phyloP scores from a whole-genome alignment of 768 basidiomycete species.

The Botryobasidium botryosum region DNA sequence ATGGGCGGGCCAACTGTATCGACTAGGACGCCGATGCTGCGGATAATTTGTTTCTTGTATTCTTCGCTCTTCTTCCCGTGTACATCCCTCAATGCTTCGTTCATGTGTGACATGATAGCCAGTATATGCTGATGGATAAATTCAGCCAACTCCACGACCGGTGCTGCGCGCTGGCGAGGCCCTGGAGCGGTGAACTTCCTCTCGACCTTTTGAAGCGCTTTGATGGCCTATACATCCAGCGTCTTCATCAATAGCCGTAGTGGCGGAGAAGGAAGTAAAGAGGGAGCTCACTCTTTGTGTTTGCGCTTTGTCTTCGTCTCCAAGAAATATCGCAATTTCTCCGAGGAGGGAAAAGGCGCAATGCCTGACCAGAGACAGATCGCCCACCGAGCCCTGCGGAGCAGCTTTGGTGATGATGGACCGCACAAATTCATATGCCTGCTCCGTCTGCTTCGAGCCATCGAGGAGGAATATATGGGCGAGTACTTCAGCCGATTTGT shows the following conservation, averaged over 20 bases:
- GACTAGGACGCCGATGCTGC: constrained; percentile 63
- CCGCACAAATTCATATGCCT: constrained; percentile 44
- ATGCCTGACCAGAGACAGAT: constrained; percentile 38
- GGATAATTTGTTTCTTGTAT: constrained; percentile 60
- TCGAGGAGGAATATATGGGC: constrained; percentile 48
- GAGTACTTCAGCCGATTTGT: constrained; percentile 42
- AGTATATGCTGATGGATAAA: constrained; percentile 67
- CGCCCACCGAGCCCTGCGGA: constrained; percentile 25
- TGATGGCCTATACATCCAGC: constrained; percentile 28
- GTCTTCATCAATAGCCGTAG: constrained; percentile 19
- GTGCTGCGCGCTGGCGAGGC: constrained; percentile 20
- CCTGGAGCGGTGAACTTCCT: constrained; percentile 16
- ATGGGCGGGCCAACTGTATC: constrained; percentile 51
- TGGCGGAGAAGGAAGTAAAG: background rate
- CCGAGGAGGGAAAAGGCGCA: constrained; percentile 54
- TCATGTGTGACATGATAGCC: constrained; percentile 69
- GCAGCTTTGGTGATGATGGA: constrained; percentile 34
- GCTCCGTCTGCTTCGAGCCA: constrained; percentile 35
- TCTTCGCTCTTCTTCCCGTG: constrained; percentile 54
- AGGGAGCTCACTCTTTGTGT: constrained; percentile 19
- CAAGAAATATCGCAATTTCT: constrained; percentile 60
- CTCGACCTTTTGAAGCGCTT: constrained; percentile 31
- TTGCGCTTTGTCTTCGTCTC: constrained; percentile 38
- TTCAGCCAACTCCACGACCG: constrained; percentile 23
- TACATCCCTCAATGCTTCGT: constrained; percentile 72